phyloP scores from a whole-genome alignment of 176 grass and related monocot species.

The Panicum miliaceum region DNA sequence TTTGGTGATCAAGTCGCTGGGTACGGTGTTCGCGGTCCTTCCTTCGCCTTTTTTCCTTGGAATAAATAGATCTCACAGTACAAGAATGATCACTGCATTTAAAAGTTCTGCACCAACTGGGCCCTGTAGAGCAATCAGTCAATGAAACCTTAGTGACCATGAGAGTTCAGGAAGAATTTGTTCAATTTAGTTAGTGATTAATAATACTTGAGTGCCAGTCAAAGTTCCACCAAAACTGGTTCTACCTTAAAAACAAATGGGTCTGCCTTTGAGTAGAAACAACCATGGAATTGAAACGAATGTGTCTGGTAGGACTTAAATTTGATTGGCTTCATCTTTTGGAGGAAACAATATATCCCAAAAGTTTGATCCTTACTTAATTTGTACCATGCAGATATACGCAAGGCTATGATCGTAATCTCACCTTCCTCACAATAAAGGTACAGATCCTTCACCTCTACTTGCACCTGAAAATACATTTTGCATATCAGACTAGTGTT shows the following conservation, averaged over 20 bases:
- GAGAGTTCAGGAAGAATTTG: background rate
- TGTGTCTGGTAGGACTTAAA: background rate
- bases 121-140: background rate
- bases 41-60: background rate
- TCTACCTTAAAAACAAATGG: too few relatives aligned
- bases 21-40: conserved; percentile 46
- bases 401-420: conserved; percentile 77
- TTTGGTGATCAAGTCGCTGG: conserved; percentile 66
- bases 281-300: background rate
- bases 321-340: background rate
- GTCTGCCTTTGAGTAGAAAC: background rate
- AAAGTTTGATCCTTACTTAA: background rate
- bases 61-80: background rate
- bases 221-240: background rate
- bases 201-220: background rate
- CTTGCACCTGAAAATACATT: background rate
- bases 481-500: background rate
- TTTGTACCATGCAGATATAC: conserved; percentile 57
- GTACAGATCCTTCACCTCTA: conserved; percentile 22
- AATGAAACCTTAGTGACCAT: background rate
- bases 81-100: background rate
- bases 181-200: background rate
- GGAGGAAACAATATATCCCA: background rate
- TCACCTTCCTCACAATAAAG: conserved; percentile 93
- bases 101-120: background rate